phyloP scores from a whole-genome alignment of 2,329 filamentous ascomycete species.

The Catunica adiposa region DNA sequence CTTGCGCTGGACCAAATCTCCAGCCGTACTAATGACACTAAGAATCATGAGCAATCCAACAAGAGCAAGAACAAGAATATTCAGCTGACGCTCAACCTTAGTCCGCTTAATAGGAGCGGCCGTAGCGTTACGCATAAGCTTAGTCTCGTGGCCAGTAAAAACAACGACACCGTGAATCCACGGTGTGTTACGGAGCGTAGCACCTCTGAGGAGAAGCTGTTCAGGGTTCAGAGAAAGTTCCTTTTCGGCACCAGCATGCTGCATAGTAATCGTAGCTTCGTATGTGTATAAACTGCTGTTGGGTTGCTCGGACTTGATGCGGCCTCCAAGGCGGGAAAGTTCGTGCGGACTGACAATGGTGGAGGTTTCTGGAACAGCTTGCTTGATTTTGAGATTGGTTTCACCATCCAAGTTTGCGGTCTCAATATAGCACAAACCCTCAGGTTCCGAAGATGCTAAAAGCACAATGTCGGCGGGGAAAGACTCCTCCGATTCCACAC shows the following conservation, averaged over 20 bases:
- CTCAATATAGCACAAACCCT: slow-evolving; percentile 96
- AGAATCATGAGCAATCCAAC: slow-evolving; percentile 69
- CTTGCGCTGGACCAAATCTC: slow-evolving; percentile 66
- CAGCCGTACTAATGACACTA: slow-evolving; percentile 78
- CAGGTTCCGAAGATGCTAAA: slow-evolving; percentile 85
- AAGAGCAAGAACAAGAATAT: slow-evolving; percentile 80
- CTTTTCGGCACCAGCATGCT: slow-evolving; percentile 79
- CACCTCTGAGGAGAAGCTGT: slow-evolving; percentile 80
- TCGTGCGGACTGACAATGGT: slow-evolving; percentile 74
- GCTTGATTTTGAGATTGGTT: slow-evolving; percentile 97
- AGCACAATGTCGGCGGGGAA: slow-evolving; percentile 90
- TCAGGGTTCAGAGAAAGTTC: slow-evolving; percentile 81
- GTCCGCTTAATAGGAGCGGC: slow-evolving; percentile 96
- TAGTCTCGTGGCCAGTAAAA: slow-evolving; percentile 81
- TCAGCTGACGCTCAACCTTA: slow-evolving; percentile 85
- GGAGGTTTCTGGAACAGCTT: slow-evolving; percentile 83
- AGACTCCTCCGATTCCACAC: slow-evolving; percentile 84
- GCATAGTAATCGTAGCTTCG: slow-evolving; percentile 86
- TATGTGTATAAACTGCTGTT: slow-evolving; percentile 98
- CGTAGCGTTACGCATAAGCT: slow-evolving; percentile 96
- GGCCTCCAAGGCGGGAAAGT: slow-evolving; percentile 68
- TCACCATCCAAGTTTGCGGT: slow-evolving; percentile 95
- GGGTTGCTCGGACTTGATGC: slow-evolving; percentile 84
- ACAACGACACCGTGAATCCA: slow-evolving; percentile 77
- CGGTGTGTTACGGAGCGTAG: slow-evolving; percentile 85